Evolutionary conservation across 2,329 filamentous ascomycete genomes (phyloP).

Genomic region (Aspergillus sergii): DNA sequence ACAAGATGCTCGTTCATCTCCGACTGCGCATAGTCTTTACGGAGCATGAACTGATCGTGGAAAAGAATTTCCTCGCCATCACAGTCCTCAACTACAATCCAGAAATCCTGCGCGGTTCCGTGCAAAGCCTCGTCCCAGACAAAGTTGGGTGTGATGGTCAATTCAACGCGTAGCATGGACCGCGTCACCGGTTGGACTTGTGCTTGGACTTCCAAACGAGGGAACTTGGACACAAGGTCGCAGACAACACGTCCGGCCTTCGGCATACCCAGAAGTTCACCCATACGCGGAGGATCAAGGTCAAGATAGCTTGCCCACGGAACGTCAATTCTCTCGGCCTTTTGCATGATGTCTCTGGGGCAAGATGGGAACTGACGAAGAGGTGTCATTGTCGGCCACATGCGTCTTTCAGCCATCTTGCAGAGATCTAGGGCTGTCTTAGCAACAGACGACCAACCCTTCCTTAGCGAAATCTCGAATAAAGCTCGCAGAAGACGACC

Average conservation of each 20-base stretch:
- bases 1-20: slow-evolving; percentile 93
- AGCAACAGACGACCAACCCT: slow-evolving; percentile 91
- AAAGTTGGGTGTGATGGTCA: slow-evolving; percentile 92
- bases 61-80: slow-evolving; percentile 95
- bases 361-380: slow-evolving; percentile 86
- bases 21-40: slow-evolving; percentile 80
- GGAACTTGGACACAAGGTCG: slow-evolving; percentile 86
- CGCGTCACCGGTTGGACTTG: slow-evolving; percentile 93
- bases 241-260: slow-evolving; percentile 86
- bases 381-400: slow-evolving; percentile 99
- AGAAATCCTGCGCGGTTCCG: slow-evolving; percentile 87
- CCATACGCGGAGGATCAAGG: slow-evolving; percentile 93
- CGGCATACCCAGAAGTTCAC: slow-evolving; percentile 86
- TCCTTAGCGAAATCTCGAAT: slow-evolving; percentile 96
- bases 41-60: slow-evolving; percentile 90
- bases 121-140: slow-evolving; percentile 92
- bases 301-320: slow-evolving; percentile 94
- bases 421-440: slow-evolving; percentile 92
- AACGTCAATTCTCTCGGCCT: slow-evolving; percentile 92
- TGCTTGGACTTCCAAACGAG: slow-evolving; percentile 86
- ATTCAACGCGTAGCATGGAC: slow-evolving; percentile 85
- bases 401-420: slow-evolving; percentile 98
- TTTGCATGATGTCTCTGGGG: slow-evolving; percentile 81
- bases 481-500: slow-evolving; percentile 93
- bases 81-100: slow-evolving; percentile 96